These are phyloP conservation scores for Puccinia hordei DNA, from an alignment of 1,284 basidiomycete species.

Conservation along the genomic window DNA sequence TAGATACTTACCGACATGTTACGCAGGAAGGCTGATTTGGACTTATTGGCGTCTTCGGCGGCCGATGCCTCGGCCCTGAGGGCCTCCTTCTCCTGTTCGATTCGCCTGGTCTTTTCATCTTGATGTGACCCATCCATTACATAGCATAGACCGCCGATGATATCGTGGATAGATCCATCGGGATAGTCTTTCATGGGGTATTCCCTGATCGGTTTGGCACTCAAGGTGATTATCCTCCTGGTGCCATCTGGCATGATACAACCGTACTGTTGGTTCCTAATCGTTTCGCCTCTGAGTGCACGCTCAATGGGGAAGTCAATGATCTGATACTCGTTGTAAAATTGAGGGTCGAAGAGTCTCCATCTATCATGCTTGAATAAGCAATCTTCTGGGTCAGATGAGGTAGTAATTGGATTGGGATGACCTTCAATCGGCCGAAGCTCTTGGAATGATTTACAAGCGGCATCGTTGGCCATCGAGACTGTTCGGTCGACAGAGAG, in stretches of 20 bases:
- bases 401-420: not conserved
- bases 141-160: conserved; percentile 25
- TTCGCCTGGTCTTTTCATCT: not conserved
- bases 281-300: conserved; percentile 19
- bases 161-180: not conserved
- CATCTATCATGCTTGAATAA: conserved; percentile 10
- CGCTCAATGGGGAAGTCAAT: conserved; percentile 28
- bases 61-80: conserved; percentile 31
- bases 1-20: conserved; percentile 42
- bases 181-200: conserved; percentile 17
- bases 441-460: conserved; percentile 29
- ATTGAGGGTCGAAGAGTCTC: conserved; percentile 33
- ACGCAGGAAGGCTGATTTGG: conserved; percentile 32
- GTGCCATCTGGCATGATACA: conserved; percentile 35
- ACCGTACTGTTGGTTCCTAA: conserved; percentile 23
- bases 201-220: conserved; percentile 24
- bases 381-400: not conserved
- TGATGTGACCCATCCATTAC: conserved; percentile 30
- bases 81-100: conserved; percentile 28
- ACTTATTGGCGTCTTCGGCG: conserved; percentile 28
- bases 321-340: conserved; percentile 1
- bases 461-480: conserved; percentile 39
- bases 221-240: conserved; percentile 18
- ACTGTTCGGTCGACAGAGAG: conserved; percentile 36
- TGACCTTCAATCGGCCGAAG: conserved; percentile 11